Evolutionary conservation across 176 grass and related monocot genomes (phyloP).

Genomic region (Carex kokanica): DNA sequence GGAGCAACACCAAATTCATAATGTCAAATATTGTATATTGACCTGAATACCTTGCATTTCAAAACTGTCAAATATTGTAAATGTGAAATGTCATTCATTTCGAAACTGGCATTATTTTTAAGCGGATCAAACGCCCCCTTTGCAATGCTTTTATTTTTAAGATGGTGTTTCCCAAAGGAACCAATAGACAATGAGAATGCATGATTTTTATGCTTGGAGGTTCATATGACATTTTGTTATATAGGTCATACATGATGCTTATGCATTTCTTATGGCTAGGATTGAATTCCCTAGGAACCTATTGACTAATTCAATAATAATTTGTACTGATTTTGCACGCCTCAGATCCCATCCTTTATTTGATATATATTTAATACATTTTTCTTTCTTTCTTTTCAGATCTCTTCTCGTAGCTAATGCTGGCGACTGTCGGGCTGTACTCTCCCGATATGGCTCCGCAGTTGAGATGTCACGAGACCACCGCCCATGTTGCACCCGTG

Average conservation of each 20-base stretch:
- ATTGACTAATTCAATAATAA: not conserved
- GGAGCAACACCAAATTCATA: not conserved
- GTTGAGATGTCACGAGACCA: conserved; percentile 90
- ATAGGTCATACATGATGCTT: not conserved
- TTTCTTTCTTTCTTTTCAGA: conserved; percentile 34
- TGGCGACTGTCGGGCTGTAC: conserved; percentile 84
- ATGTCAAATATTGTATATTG: not conserved
- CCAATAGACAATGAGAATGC: not conserved
- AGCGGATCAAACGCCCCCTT: not conserved
- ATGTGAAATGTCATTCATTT: not conserved
- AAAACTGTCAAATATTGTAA: not conserved
- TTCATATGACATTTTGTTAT: not conserved
- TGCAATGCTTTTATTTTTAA: not conserved
- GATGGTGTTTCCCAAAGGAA: not conserved
- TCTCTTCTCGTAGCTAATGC: conserved; percentile 91
- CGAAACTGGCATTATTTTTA: not conserved
- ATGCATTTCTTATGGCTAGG: not conserved
- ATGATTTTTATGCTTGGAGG: not conserved
- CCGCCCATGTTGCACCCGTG: conserved; percentile 51
- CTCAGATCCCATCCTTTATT: not conserved
- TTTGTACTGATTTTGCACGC: not conserved
- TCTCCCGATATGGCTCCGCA: conserved; percentile 53
- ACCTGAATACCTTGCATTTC: not conserved
- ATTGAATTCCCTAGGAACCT: not conserved
- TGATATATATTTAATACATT: not conserved